Base-by-base conservation (phyloP, 768 basidiomycete genomes). In the Omphalotus guepiniiformis region DNA sequence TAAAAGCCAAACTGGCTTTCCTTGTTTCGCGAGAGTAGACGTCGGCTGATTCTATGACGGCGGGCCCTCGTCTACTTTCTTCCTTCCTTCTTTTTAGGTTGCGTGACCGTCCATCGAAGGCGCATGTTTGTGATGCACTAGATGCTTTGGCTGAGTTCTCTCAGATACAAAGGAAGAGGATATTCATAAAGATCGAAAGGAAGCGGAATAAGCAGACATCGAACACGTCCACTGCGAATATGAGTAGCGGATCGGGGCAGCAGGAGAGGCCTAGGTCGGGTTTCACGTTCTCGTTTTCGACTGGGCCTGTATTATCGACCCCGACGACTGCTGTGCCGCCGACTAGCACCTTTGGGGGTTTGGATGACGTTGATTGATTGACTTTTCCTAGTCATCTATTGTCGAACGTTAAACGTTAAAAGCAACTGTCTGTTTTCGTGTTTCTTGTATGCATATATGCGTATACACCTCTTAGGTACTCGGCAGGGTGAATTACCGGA, bases 71-170 rank as follows among this genome's bases (percentile, higher is more conserved):
- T 42, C 21, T 9, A 3, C 7, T 42, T 34, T 13, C 35, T 47
- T 34, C 16, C 41, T 37, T 1, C 2, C 7, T 15, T 11, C 35
- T 19, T 39, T 42, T 12, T 55, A 85, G 83, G 36, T 48, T 85
- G 2, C 58, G 63, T 4, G 80, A 84, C 32, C 72, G 77, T 23
- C 76, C 77, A 1, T 76, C 72, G 46, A 85, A 80, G 53, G 57
- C 55, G 8, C 66, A 79, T 49, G 63, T 85, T 22, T 55, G 63
- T 6, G 81, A 82, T 4, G 82, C 73, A 1, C 61, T 85, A 23
- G 71, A 74, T 13, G 59, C 66, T 0, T 57, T 84, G 3, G 66
- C 66, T 12, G 55, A 65, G 0, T 83, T 84, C 55, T 73, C 72
- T 43, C 76, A 76, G 51, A 48, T 60, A 3, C 82, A 85, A 53